Base-by-base conservation (phyloP, 2,329 filamentous ascomycete genomes). In the Neonectria coccinea region DNA sequence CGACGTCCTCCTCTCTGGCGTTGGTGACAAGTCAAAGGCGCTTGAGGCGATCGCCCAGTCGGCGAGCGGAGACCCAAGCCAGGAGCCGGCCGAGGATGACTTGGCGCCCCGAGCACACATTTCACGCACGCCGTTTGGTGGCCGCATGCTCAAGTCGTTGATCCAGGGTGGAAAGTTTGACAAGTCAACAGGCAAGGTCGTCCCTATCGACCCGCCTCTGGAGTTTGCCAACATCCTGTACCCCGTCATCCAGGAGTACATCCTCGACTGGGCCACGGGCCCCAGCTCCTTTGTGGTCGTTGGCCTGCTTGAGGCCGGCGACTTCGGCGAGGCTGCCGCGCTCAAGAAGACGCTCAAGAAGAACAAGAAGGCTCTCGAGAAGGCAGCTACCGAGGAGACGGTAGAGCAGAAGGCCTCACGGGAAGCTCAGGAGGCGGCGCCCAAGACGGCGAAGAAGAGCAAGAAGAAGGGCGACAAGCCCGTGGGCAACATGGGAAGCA, bases 121-220 rank as follows among this genome's bases (percentile, higher is more conserved):
- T 59, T 86, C 89, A 27, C 83, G 86, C 72, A 85, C 86, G 41
- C 76, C 88, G 0, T 85, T 85, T 71, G 91, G 89, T 44, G 93
- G 92, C 16, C 91, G 93, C 64, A 91, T 97, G 90, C 86, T 98
- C 73, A 97, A 97, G 82, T 91, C 91, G 0, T 86, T 99, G 8
- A 94, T 97, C 25, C 91, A 93, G 59, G 96, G 96, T 45, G 96
- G 97, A 27, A 90, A 89, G 62, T 99, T 92, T 76, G 93, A 98
- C 79, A 88, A 88, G 65, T 85, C 85, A 47, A 85, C 88, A 2
- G 93, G 93, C 79, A 88, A 85, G 60, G 80, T 96, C 48, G 86
- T 91, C 73, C 87, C 89, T 22, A 85, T 91, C 2, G 89, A 94
- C 53, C 93, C 94, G 16, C 86, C 92, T 8, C 84, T 98, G 60